Evolutionary conservation across 2,329 filamentous ascomycete genomes (phyloP).

Genomic region (Zasmidium cellare): DNA sequence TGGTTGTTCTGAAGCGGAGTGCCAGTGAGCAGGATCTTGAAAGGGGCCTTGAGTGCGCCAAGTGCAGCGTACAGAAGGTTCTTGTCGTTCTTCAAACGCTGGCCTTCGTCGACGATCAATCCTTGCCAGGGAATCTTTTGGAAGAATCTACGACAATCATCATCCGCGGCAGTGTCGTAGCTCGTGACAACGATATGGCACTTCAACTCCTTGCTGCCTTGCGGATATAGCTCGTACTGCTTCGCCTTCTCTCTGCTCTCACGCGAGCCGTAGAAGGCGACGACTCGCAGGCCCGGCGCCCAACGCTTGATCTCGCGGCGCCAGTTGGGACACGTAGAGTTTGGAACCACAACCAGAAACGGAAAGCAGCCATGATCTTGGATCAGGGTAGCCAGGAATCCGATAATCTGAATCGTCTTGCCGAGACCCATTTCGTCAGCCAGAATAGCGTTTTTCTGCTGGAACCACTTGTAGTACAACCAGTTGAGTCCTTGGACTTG

Average conservation of each 20-base stretch:
- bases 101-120: constrained; percentile 90
- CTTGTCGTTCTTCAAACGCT: constrained; percentile 90
- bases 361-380: constrained; percentile 73
- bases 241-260: constrained; percentile 74
- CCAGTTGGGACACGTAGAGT: constrained; percentile 97
- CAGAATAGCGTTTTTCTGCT: constrained; percentile 79
- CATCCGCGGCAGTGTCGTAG: constrained; percentile 84
- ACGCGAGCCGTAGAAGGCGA: constrained; percentile 85
- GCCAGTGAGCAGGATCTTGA: constrained; percentile 79
- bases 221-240: constrained; percentile 80
- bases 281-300: constrained; percentile 80
- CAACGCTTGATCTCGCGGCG: constrained; percentile 92
- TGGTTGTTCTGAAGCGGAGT: constrained; percentile 96
- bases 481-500: constrained; percentile 93
- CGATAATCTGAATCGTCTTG: constrained; percentile 93
- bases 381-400: constrained; percentile 71
- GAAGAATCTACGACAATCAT: constrained; percentile 69
- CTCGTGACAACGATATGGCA: constrained; percentile 94
- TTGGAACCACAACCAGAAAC: constrained; percentile 89
- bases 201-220: constrained; percentile 64
- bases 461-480: constrained; percentile 87
- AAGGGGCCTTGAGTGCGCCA: constrained; percentile 71
- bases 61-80: constrained; percentile 78
- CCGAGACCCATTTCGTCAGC: constrained; percentile 98
- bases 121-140: constrained; percentile 77